Evolutionary conservation across 2,329 filamentous ascomycete species (phyloP).

Genomic region (Aspergillus sp.): DNA sequence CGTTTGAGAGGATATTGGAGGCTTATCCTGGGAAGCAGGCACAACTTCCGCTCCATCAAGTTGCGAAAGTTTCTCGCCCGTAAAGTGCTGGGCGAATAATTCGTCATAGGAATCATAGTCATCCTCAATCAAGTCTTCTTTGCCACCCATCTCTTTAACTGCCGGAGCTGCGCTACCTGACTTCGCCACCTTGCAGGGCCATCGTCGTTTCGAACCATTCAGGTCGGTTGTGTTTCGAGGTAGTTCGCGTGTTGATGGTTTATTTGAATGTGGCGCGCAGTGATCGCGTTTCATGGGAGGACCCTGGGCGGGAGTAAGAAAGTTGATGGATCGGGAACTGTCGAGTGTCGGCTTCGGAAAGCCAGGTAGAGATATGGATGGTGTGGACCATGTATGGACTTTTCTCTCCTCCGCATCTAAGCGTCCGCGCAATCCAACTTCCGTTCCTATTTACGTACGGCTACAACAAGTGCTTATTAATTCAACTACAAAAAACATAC

Average conservation of each 20-base stretch:
- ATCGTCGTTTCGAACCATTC: constrained; percentile 36
- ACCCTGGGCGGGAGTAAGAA: background rate
- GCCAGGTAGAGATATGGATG: background rate
- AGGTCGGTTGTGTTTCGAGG: background rate
- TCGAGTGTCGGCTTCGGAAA: background rate
- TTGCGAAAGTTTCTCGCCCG: constrained; percentile 19
- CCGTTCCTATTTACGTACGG: background rate
- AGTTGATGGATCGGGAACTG: background rate
- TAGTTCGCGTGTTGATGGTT: background rate
- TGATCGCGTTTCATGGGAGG: background rate
- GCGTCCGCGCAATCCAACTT: background rate
- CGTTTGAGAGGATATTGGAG: constrained; percentile 7
- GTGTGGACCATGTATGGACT: background rate
- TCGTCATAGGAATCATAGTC: constrained; percentile 42
- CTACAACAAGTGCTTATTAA: background rate
- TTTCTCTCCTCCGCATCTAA: too few relatives aligned
- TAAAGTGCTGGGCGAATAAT: constrained; percentile 34
- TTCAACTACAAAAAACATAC: background rate
- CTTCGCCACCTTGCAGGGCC: constrained; percentile 31
- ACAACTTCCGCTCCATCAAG: background rate
- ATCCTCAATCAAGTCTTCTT: constrained; percentile 40
- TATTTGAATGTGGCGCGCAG: constrained; percentile 24
- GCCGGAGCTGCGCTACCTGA: background rate
- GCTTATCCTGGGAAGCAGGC: constrained; percentile 11
- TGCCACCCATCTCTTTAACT: constrained; percentile 11